Percentiles rank a stretch among this genome's conserved stretches.
phyloP scores from a whole-genome alignment of 2,329 filamentous ascomycete species.

The Aureobasidium melanogenum region DNA sequence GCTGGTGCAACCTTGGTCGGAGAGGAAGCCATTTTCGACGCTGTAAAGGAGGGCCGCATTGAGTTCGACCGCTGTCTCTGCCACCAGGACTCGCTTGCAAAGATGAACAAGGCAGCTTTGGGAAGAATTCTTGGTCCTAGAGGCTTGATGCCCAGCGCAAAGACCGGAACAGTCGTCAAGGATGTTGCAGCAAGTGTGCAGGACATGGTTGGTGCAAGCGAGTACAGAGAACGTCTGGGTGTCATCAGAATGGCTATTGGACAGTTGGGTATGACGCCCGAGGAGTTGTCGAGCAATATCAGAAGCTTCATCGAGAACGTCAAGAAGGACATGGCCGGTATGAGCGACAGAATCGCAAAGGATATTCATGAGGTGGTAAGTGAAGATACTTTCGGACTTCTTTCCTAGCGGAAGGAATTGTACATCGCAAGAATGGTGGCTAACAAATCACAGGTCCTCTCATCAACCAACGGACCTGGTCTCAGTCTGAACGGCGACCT shows the following conservation, averaged over 20 bases:
- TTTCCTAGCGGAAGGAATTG: background rate
- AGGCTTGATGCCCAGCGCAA: slow-evolving; percentile 84
- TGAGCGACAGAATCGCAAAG: slow-evolving; percentile 60
- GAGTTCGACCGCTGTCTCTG: slow-evolving; percentile 86
- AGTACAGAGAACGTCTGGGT: slow-evolving; percentile 79
- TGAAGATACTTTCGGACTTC: slow-evolving; percentile 31
- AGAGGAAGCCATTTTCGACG: slow-evolving; percentile 75
- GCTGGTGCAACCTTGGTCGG: slow-evolving; percentile 79
- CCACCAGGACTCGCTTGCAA: slow-evolving; percentile 67
- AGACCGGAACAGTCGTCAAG: slow-evolving; percentile 80
- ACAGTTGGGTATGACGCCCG: slow-evolving; percentile 79
- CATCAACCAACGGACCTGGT: slow-evolving; percentile 78
- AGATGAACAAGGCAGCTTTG: slow-evolving; percentile 71
- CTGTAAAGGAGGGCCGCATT: slow-evolving; percentile 65
- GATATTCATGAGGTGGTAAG: slow-evolving; percentile 62
- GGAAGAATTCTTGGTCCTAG: slow-evolving; percentile 77
- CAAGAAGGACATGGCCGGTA: slow-evolving; percentile 63
- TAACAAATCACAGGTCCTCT: slow-evolving; percentile 51
- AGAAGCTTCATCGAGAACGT: slow-evolving; percentile 65
- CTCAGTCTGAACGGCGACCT: slow-evolving; percentile 80
- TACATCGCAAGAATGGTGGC: background rate
- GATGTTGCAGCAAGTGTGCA: slow-evolving; percentile 67
- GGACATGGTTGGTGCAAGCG: slow-evolving; percentile 73
- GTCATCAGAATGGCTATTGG: slow-evolving; percentile 86
- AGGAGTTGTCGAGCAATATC: slow-evolving; percentile 78